Conservation (phyloP, 768 basidiomycete genomes). For the Myochromella boudieri region DNA sequence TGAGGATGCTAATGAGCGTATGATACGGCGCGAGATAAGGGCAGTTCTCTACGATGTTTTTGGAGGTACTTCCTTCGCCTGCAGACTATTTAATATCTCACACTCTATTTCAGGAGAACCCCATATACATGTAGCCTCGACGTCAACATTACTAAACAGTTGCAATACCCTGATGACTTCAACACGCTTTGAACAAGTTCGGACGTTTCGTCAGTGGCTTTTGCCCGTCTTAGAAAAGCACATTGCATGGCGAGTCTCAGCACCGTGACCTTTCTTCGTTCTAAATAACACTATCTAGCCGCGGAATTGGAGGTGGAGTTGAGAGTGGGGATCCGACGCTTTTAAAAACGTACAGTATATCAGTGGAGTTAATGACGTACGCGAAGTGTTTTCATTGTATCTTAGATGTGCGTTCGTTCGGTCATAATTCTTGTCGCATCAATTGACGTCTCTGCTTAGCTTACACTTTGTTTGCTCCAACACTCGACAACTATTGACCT, state of each 20-base stretch:
- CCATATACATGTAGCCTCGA: conserved; percentile 28
- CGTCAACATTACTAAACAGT: conserved; percentile 34
- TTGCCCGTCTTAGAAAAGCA: conserved; percentile 64
- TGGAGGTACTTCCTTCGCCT: conserved; percentile 40
- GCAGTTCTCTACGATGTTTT: conserved; percentile 66
- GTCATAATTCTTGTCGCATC: not conserved
- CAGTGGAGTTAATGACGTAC: conserved; percentile 58
- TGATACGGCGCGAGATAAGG: conserved; percentile 72
- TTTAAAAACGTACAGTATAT: conserved; percentile 55
- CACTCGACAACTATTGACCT: conserved; percentile 51
- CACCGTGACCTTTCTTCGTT: not conserved
- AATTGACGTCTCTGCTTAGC: conserved; percentile 28
- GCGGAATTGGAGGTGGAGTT: too few species aligned
- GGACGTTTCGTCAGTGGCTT: conserved; percentile 71
- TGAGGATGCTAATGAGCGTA: conserved; percentile 68
- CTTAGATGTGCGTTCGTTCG: conserved; percentile 59
- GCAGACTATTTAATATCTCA: conserved; percentile 8
- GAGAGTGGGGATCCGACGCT: conserved; percentile 32
- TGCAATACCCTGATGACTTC: conserved; percentile 52
- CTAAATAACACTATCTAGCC: conserved; percentile 10
- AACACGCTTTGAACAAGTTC: conserved; percentile 73
- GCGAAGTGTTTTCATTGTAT: conserved; percentile 67
- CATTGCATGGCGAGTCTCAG: conserved; percentile 42
- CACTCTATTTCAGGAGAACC: conserved; percentile 28
- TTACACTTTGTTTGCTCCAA: conserved; percentile 54